Base-by-base conservation (phyloP, 2,329 filamentous ascomycete genomes). In the Botryotinia calthae region DNA sequence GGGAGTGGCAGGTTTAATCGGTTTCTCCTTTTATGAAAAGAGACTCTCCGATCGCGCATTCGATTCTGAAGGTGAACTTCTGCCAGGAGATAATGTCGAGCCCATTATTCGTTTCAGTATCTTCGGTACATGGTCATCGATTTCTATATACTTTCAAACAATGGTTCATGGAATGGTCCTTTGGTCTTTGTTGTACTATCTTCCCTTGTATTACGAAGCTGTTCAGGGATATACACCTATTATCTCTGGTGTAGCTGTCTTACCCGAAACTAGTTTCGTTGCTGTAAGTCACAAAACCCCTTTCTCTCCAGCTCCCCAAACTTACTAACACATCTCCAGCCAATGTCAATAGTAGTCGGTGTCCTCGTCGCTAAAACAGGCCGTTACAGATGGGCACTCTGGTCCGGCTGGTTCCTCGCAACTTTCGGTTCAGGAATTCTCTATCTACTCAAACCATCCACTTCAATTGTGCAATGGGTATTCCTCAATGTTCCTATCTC, bases 261-360 rank as follows among this genome's bases (percentile, higher is more conserved):
- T 91, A 67, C 89, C 89, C 0, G 84, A 89, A 75, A 88, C 87
- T 0, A 86, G 91, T 75, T 90, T 89, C 2, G 87, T 92, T 16
- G 89, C 89, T 89, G 77, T 78, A 73, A 75, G 76, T 74, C 37
- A 22, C 34, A 10, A 12, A 16, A 10, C 7, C 31, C 51, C 14
- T 56, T 40, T 28, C 44, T n/a, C 10, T 14, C 37, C 3, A 46
- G 2, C 58, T 46, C 78, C 85, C 73, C 86, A 86, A 40, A 34
- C 0, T 54, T 44, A 87, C 86, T 4, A 86, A 91, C 75, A 89
- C 22, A 25, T n/a, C 37, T 25, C 18, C 18, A 72, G 70, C 87
- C 90, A 0, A 85, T 87, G 70, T 87, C 87, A 6, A 83, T 90
- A 54, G 78, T 87, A 0, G 86, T 87, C 9, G 90, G 89, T 25